phyloP scores from a whole-genome alignment of 148 eudicot genomes.

The Pharnaceum exiguum region DNA sequence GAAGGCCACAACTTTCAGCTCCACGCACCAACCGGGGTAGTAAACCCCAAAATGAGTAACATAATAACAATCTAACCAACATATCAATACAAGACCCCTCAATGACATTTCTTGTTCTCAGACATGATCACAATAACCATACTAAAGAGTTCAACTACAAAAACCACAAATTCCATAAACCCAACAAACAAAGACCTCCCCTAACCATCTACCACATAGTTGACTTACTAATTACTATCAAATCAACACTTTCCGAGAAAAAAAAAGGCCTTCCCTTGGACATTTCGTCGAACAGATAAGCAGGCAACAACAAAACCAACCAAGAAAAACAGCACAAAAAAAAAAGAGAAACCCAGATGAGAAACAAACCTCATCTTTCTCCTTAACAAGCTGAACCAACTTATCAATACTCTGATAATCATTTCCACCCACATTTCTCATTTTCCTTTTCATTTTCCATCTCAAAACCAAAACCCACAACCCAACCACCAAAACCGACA shows the following conservation, averaged over 20 bases:
- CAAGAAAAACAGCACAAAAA: not conserved
- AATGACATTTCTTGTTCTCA: not conserved
- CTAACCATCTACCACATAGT: not conserved
- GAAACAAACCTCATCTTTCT: slow-evolving; percentile 42
- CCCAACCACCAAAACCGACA: slow-evolving; percentile 13
- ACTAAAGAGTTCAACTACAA: not conserved
- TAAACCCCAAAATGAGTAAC: too few species aligned
- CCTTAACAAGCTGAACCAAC: slow-evolving; percentile 24
- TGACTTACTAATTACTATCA: not conserved
- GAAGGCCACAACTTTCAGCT: too few species aligned
- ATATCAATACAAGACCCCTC: not conserved
- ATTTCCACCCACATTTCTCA: not conserved
- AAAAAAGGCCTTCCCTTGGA: not conserved
- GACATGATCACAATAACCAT: not conserved
- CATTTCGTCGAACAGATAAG: slow-evolving; percentile 26
- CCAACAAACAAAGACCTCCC: not conserved
- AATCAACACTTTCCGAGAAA: not conserved
- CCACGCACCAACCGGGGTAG: too few species aligned
- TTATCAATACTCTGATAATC: slow-evolving; percentile 32
- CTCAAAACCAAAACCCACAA: slow-evolving; percentile 17
- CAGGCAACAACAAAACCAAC: not conserved
- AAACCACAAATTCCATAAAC: not conserved
- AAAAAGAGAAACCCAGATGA: not conserved
- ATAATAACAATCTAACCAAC: not conserved
- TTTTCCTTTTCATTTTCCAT: not conserved